Evolutionary conservation across 176 grass and related monocot genomes (phyloP), one percentile per base, ranked within the genome.

Genomic region (Guadua angustifolia): DNA sequence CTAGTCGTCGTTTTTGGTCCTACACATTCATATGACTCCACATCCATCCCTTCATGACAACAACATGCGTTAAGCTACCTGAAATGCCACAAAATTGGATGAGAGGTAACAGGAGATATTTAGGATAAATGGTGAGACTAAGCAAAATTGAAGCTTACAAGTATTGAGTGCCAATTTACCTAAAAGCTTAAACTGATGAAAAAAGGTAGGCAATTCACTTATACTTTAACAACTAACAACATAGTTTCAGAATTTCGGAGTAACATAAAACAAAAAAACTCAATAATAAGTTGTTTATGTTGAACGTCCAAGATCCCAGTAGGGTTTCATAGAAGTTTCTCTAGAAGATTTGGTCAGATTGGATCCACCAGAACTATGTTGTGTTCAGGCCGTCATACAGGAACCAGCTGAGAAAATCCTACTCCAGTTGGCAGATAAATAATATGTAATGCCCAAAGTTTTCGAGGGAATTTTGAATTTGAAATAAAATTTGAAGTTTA

Each of bases 11-110:
- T 29, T 29, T 29, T 29, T 1, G 29, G 29, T 29, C 29, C 0
- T 29, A 29, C 29, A 29, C 29, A 72, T 66, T 57, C 66, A 84
- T 49, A 84, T 49, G 32, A 40, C 56, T 76, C 71, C 47, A 32
- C 25, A 36, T 32, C 74, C 45, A 12, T 43, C 38, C 1, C 5
- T 39, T 39, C 38, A 39, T 39, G 6, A 39, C 38, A 39, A 5
- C n/a, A 74, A 57, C 15, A 64, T 64, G 5, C 35, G 12, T 18
- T 71, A 45, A 46, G 56, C n/a, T 46, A 89, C 55, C 88, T 89
- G 71, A 65, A 11, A 89, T 71, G 36, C 8, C 1, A 85, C 19
- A 76, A 62, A 22, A 81, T 40, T 45, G 3, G 29, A 64, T 55
- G 12, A 18, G 5, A 2, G 45, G 71, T 19, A 86, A 24, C 15